These are phyloP conservation scores for Melocanna baccifera DNA, from an alignment of 176 grass and related monocot species.

Conservation along the genomic window DNA sequence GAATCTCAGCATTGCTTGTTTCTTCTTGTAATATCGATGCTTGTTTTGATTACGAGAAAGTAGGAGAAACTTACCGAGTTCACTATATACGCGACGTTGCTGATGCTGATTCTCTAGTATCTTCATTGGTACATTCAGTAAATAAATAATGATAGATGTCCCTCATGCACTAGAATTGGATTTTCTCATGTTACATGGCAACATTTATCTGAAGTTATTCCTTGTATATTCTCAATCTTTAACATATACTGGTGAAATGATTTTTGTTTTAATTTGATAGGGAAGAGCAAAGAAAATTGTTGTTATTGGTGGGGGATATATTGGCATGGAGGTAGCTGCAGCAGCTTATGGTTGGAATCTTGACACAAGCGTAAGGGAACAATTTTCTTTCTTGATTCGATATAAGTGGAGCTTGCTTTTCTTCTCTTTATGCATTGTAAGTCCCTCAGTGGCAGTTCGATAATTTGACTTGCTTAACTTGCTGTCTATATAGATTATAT, in stretches of 20 bases:
- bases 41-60: slow-evolving; percentile 69
- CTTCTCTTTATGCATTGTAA: not conserved
- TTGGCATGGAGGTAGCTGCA: slow-evolving; percentile 96
- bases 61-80: slow-evolving; percentile 82
- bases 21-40: slow-evolving; percentile 13
- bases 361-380: slow-evolving; percentile 70
- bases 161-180: not conserved
- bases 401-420: too few relatives aligned
- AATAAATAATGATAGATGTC: not conserved
- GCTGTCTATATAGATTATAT: slow-evolving; percentile 66
- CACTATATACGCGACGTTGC: slow-evolving; percentile 86
- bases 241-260: slow-evolving; percentile 7
- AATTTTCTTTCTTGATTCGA: too few relatives aligned
- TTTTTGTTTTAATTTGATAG: slow-evolving; percentile 41
- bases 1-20: slow-evolving; percentile 1
- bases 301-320: slow-evolving; percentile 95
- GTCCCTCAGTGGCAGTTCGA: not conserved
- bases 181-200: not conserved
- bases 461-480: not conserved
- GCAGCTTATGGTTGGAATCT: slow-evolving; percentile 90
- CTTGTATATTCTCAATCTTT: slow-evolving; percentile 3
- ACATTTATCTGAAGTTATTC: not conserved
- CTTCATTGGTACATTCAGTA: slow-evolving; percentile 70
- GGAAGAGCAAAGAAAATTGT: slow-evolving; percentile 72
- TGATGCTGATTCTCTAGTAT: slow-evolving; percentile 88